phyloP scores from a whole-genome alignment of 805 yeast species.

The Isabelozyma pseudorhagii region DNA sequence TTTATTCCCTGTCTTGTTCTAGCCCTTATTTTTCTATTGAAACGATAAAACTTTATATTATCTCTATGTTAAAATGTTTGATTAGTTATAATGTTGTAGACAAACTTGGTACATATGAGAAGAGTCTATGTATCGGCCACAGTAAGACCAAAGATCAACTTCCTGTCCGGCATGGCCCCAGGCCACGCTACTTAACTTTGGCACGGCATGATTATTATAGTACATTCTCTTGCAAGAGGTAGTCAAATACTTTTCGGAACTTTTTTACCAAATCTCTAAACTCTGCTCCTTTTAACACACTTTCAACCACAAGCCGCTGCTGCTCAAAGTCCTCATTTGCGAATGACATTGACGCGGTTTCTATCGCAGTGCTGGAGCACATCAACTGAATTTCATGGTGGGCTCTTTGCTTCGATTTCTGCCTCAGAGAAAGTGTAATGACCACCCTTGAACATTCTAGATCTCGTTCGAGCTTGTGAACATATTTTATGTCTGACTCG shows the following conservation, averaged over 20 bases:
- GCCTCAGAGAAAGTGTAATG: constrained; percentile 4
- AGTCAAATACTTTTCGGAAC: constrained; percentile 9
- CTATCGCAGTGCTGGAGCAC: constrained; percentile 18
- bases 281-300: constrained; percentile 9
- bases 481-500: constrained; percentile 2
- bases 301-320: constrained; percentile 8
- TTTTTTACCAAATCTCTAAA: constrained; percentile 13
- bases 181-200: not conserved
- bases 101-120: not conserved
- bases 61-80: not conserved
- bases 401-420: constrained; percentile 17
- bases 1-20: not conserved
- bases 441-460: constrained; percentile 21
- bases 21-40: not conserved
- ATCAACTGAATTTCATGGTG: constrained; percentile 13
- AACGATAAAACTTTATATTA: not conserved
- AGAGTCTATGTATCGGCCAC: too few relatives aligned
- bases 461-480: constrained; percentile 18
- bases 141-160: too few relatives aligned
- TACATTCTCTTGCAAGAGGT: constrained; percentile 1
- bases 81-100: not conserved
- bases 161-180: too few relatives aligned
- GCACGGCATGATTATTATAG: not conserved
- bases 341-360: constrained; percentile 6
- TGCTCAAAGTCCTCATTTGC: constrained; percentile 1